Base-by-base conservation (phyloP, 2,329 filamentous ascomycete genomes). In the Lachnellula willkommii region DNA sequence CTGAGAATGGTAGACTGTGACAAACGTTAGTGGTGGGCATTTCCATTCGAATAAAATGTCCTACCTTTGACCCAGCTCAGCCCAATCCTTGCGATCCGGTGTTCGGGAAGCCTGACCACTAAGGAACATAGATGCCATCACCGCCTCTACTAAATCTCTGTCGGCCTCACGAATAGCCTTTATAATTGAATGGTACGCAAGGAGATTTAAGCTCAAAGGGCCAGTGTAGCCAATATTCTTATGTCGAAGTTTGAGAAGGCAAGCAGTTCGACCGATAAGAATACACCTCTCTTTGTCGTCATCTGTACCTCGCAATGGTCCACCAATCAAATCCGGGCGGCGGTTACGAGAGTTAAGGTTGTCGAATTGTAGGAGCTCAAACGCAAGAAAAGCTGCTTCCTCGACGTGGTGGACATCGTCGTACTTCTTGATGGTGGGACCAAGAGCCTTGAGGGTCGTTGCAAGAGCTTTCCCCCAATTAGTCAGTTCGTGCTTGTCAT, bases 201-300 rank as follows among this genome's bases (percentile, higher is more conserved):
- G 79, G 52, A 96, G 79, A 63, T 93, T 91, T 71, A 94, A 87
- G 77, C 91, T 96, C 1, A 99, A 79, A 1, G 94, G 93, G 0
- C 94, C 94, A 2, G 93, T 96, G 72, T 96, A 99, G 32, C 94
- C 94, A 64, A 93, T 92, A 3, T 82, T 79, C 64, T 89, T 82
- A 70, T 99, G 94, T 35, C 85, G 83, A 59, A 97, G 78, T 67
- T 88, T 90, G 51, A 91, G 82, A 56, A 97, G 77, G 52, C 89
- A 91, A 14, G 92, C 89, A 59, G 92, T 87, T 40, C 94, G 87
- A 63, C 91, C 94, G 65, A 97, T 85, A 46, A 99, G 79, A 54
- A 94, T 80, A 46, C 91, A 84, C 66, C 87, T 87, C 35, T 81
- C 79, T 69, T 89, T 90, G 62, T 96, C 91, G 42, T 89, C 83